Percentiles rank a stretch among this genome's conserved stretches.
These are phyloP conservation scores for Leersia perrieri DNA, from an alignment of 176 grass and related monocot species.

Conservation along the genomic window DNA sequence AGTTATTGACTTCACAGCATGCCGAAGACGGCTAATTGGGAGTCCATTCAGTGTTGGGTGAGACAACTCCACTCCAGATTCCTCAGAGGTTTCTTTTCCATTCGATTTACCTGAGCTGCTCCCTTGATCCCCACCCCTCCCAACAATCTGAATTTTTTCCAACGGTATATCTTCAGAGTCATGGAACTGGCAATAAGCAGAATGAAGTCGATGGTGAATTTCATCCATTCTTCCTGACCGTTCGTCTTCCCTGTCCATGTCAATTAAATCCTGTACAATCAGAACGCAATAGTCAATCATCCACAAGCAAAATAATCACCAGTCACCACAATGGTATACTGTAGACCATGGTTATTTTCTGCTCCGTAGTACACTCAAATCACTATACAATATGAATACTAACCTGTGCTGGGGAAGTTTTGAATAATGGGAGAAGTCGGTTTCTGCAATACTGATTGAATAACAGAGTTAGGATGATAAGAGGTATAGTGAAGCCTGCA, in stretches of 20 bases:
- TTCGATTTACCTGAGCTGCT: slow-evolving; percentile 31
- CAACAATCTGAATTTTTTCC: slow-evolving; percentile 29
- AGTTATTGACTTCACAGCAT: slow-evolving; percentile 47
- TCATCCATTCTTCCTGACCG: slow-evolving; percentile 64
- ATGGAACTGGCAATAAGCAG: slow-evolving; percentile 63
- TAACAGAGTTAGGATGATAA: slow-evolving; percentile 72
- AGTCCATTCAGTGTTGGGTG: slow-evolving; percentile 66
- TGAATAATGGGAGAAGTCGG: slow-evolving; percentile 75
- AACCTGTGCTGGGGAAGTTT: slow-evolving; percentile 67
- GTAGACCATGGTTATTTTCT: background rate
- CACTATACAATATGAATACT: background rate
- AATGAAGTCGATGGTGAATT: slow-evolving; percentile 59
- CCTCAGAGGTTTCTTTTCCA: slow-evolving; percentile 26
- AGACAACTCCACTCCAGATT: slow-evolving; percentile 29
- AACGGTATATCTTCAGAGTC: slow-evolving; percentile 33
- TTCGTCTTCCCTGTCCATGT: slow-evolving; percentile 73
- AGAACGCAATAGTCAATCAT: background rate
- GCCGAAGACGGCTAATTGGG: slow-evolving; percentile 37
- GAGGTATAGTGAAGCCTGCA: slow-evolving; percentile 70
- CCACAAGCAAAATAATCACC: background rate
- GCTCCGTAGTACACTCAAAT: background rate
- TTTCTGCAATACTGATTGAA: slow-evolving; percentile 95
- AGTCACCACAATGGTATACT: background rate
- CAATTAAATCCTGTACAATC: slow-evolving; percentile 63
- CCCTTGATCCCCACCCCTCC: slow-evolving; percentile 23